Conservation (phyloP, 1,284 basidiomycete genomes). For the Hemileia vastatrix region DNA sequence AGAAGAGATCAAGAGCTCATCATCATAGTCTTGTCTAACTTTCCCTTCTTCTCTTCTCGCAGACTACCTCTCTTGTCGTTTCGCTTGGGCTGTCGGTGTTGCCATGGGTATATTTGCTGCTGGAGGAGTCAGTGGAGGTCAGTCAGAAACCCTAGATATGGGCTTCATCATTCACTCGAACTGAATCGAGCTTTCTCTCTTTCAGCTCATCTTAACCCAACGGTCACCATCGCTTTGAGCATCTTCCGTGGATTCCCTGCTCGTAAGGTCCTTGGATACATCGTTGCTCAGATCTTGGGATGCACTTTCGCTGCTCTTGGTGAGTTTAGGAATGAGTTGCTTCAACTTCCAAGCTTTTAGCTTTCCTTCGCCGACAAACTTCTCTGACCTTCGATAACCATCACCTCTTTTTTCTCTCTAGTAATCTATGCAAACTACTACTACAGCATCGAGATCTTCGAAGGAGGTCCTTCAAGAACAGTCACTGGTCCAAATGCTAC, state of each 20-base stretch:
- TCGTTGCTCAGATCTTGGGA: slow-evolving; percentile 34
- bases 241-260: slow-evolving; percentile 34
- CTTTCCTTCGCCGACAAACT: too few relatives aligned
- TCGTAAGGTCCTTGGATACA: slow-evolving; percentile 27
- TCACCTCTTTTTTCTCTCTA: neutral
- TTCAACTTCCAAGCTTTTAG: neutral
- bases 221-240: slow-evolving; percentile 28
- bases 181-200: neutral
- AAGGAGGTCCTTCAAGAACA: too few relatives aligned
- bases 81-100: slow-evolving; percentile 33
- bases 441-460: too few relatives aligned
- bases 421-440: too few relatives aligned
- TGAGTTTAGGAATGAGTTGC: neutral
- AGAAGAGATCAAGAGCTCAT: too few relatives aligned
- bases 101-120: neutral
- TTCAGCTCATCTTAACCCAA: neutral
- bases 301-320: slow-evolving; percentile 24
- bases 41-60: neutral
- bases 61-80: slow-evolving; percentile 28
- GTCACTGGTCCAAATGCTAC: slow-evolving; percentile 26
- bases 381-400: neutral
- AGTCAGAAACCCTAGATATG: neutral
- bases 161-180: neutral
- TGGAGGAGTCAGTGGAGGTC: neutral
- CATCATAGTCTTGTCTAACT: neutral